Evolutionary conservation across 192 early-diverging fungal genomes (phyloP), one percentile per base, ranked within the genome.

Genomic region (Borealophlyctis nickersoniae): DNA sequence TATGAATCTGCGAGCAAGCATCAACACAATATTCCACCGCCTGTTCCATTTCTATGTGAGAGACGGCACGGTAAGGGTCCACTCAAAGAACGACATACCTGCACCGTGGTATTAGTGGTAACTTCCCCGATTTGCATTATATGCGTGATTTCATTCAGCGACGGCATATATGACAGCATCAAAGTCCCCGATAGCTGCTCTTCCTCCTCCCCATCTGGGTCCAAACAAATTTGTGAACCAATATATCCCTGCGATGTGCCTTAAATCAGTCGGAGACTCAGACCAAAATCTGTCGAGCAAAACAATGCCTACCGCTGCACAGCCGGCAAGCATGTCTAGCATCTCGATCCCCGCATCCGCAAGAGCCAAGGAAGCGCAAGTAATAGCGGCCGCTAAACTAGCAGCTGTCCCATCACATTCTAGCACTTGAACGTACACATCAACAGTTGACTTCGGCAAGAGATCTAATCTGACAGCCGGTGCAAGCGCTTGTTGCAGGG

Each of bases 331-430:
- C n/a, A 78, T 70, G 73, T 93, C 91, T 45, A 76, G 62, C 89
- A 93, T 91, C 67, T 92, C 89, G 56, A 93, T 89, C 16, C 91
- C 91, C 13, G 91, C 91, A 75, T 93, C 89, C 9, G 89, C 88
- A 13, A 93, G 65, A 11, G 78, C 81, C 56, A 82, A 54, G 2
- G 79, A 69, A 1, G 81, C 77, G 39, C 65, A 77, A 26, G 84
- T 87, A 5, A 90, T 84, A 11, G 87, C 89, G 24, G 82, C 87
- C 70, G 53, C 85, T 77, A 59, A 80, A 63, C 84, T 81, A 7
- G 88, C 81, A 19, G 72, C 72, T 22, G 72, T 79, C 4, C 88
- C 89, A 56, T 89, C 89, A 50, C 72, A 78, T 59, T 93, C 88
- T 7, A 93, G 66, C 2, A 92, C 79, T 26, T 79, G 83, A 16